phyloP scores from a whole-genome alignment of 2,329 filamentous ascomycete species.

The Annulohypoxylon truncatum region DNA sequence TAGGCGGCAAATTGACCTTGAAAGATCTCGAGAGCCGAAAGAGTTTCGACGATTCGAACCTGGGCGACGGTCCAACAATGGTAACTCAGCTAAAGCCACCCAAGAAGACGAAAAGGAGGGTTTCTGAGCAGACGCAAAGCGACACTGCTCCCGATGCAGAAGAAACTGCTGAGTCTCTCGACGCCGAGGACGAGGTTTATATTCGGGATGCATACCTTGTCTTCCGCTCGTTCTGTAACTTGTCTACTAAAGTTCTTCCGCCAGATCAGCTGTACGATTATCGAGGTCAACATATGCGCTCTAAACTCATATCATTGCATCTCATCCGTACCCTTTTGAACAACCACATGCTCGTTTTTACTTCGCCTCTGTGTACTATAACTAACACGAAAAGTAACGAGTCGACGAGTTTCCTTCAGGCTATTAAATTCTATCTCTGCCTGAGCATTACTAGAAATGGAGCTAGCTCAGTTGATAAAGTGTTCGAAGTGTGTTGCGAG shows the following conservation, averaged over 20 bases:
- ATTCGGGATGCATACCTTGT: conserved; percentile 97
- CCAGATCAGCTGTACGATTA: conserved; percentile 93
- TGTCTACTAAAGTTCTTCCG: conserved; percentile 90
- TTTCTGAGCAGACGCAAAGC: conserved; percentile 65
- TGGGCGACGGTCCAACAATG: conserved; percentile 75
- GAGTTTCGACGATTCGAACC: conserved; percentile 74
- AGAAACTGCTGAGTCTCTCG: conserved; percentile 69
- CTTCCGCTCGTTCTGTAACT: conserved; percentile 96
- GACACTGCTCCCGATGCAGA: conserved; percentile 66
- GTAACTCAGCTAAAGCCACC: conserved; percentile 69
- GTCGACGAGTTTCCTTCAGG: conserved; percentile 90
- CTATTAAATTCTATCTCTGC: conserved; percentile 96
- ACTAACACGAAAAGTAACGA: conserved; percentile 89
- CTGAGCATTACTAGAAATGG: conserved; percentile 95
- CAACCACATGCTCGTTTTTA: conserved; percentile 92
- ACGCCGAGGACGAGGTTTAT: conserved; percentile 91
- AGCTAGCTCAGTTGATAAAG: conserved; percentile 87
- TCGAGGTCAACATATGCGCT: conserved; percentile 95
- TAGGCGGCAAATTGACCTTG: conserved; percentile 68
- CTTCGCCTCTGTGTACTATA: conserved; percentile 91
- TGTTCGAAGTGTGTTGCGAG: conserved; percentile 96
- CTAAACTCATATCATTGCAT: conserved; percentile 93
- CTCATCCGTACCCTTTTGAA: conserved; percentile 95
- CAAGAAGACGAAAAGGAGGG: conserved; percentile 58
- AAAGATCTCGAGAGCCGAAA: conserved; percentile 76